Base-by-base conservation (phyloP, 768 basidiomycete species). In the Lentinula detonsa region DNA sequence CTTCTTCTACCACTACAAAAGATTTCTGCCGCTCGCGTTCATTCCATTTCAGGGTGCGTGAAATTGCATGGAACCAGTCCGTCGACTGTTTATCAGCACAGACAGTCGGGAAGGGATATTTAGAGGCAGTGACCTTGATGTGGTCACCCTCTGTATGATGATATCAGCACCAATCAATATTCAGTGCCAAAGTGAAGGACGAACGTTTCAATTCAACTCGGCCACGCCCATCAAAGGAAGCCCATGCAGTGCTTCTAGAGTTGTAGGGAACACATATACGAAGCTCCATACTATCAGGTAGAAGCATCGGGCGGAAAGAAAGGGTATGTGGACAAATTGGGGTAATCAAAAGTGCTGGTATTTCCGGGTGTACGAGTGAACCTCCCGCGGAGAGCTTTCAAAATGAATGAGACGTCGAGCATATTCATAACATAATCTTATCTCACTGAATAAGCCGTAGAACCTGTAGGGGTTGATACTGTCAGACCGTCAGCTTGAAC, bases 221-320 rank as follows among this genome's bases (percentile, higher is more conserved):
- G 1, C 97, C 97, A 49, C 97, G 86, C 21, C 97, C 97, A 69
- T 99, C 97, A 71, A 99, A 99, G 21, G 93, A 95, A 8, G 92
- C 97, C 97, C 97, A 99, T 7, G 97, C 97, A 0, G 96, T 99
- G 68, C 94, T 96, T 49, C 97, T 81, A 23, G 95, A 97, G 73
- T 98, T 98, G 78, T 93, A 98, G 8, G 97, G 97, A n/a, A 99
- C 97, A 67, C 96, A 98, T 37, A 99, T 93, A 4, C 97, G 87
- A 42, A 99, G 81, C 69, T 98, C 96, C 94, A 98, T 98, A 69
- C 90, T 95, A 70, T 99, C 97, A 6, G 97, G 97, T 23, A 99
- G 79, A 5, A 99, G 85, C 95, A 99, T 98, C 3, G 97, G 97
- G 48, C 97, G 85, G 83, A 99, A 99, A 31, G 95, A 98, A 13